phyloP scores from a whole-genome alignment of 129 eudicot species.

The Daucus carota region DH1_v3.0 NC_030383.2:3332001-3332500 shows the following conservation, averaged over 20 bases:
- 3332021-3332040: constrained; percentile 64
- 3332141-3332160: constrained; percentile 60
- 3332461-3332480: too few species aligned
- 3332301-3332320: too few species aligned
- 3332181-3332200: constrained; percentile 46
- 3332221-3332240: too few species aligned
- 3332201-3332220: not conserved
- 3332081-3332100: constrained; percentile 86
- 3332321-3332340: too few species aligned
- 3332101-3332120: constrained; percentile 62
- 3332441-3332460: too few species aligned
- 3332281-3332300: too few species aligned
- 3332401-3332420: constrained; percentile 77
- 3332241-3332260: too few species aligned
- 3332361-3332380: constrained; percentile 72
- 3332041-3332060: constrained; percentile 44
- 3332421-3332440: constrained; percentile 30
- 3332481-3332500: too few species aligned
- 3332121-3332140: constrained; percentile 75
- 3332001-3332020: constrained; percentile 61
- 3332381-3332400: not conserved
- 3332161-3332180: constrained; percentile 68
- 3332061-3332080: constrained; percentile 49
- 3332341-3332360: constrained; percentile 22
- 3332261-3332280: too few species aligned